A percentile compares a stretch with the other conserved stretches of the same genome.
Evolutionary conservation across 805 yeast species (phyloP).

Genomic region (Metschnikowia lunata): DNA sequence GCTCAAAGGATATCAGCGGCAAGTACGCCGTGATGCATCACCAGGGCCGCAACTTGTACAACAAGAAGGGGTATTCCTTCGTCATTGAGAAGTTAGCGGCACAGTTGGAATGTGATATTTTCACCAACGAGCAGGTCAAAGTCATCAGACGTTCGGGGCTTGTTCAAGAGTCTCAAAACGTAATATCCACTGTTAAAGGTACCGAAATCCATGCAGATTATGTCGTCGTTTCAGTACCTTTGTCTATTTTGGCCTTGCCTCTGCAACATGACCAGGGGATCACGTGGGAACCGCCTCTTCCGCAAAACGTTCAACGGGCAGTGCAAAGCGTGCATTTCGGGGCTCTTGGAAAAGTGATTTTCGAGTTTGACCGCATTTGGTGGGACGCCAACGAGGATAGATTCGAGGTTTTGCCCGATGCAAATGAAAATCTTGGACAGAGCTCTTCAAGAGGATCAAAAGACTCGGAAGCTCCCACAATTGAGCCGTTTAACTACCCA

Average conservation of each 20-base stretch:
- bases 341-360: slow-evolving; percentile 64
- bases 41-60: slow-evolving; percentile 75
- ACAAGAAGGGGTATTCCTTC: slow-evolving; percentile 53
- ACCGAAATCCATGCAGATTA: slow-evolving; percentile 43
- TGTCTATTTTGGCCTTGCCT: slow-evolving; percentile 54
- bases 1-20: slow-evolving; percentile 63
- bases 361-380: slow-evolving; percentile 60
- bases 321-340: slow-evolving; percentile 55
- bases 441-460: not conserved
- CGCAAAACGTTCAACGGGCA: slow-evolving; percentile 39
- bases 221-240: slow-evolving; percentile 72
- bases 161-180: slow-evolving; percentile 15
- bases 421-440: slow-evolving; percentile 6
- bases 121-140: slow-evolving; percentile 39
- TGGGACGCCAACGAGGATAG: slow-evolving; percentile 47
- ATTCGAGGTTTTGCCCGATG: slow-evolving; percentile 16
- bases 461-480: slow-evolving; percentile 13
- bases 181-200: slow-evolving; percentile 33
- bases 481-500: slow-evolving; percentile 56
- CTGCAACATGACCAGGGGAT: slow-evolving; percentile 42
- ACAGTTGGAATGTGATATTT: slow-evolving; percentile 33
- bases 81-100: slow-evolving; percentile 42
- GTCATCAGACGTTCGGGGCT: slow-evolving; percentile 30
- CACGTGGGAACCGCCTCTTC: slow-evolving; percentile 53
- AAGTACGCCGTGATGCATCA: slow-evolving; percentile 65